phyloP scores from a whole-genome alignment of 495 filamentous ascomycete genomes.

The Parmelia sp. region DNA sequence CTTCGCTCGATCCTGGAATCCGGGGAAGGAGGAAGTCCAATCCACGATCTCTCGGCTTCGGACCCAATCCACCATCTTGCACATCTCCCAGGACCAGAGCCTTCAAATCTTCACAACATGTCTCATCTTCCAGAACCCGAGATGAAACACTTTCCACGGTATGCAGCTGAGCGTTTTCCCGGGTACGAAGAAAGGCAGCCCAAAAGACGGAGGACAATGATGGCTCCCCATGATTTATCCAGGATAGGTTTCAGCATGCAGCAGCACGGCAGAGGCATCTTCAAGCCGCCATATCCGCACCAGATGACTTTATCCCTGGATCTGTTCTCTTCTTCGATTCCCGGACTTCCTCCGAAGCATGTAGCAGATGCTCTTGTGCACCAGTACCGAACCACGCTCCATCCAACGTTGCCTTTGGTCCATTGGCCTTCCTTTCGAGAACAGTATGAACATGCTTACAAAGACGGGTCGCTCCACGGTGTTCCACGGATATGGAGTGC shows the following conservation, averaged over 20 bases:
- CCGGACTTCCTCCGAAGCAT: constrained; percentile 62
- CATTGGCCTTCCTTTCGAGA: constrained; percentile 82
- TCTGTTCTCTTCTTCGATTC: constrained; percentile 48
- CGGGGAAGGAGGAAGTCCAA: constrained; percentile 7
- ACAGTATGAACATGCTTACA: constrained; percentile 72
- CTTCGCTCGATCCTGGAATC: constrained; percentile 48
- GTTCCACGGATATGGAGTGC: constrained; percentile 71
- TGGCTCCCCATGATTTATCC: constrained; percentile 60
- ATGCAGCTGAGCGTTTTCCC: constrained; percentile 11
- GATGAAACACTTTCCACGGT: constrained; percentile 13
- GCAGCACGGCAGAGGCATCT: constrained; percentile 67
- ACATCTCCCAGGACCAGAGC: constrained; percentile 20
- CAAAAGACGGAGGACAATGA: constrained; percentile 41
- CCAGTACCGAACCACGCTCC: constrained; percentile 69
- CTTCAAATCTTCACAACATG: constrained; percentile 33
- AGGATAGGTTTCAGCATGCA: constrained; percentile 66
- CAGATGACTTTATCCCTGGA: constrained; percentile 49
- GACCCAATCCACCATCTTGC: background rate
- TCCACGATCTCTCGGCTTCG: constrained; percentile 10
- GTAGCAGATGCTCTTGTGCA: constrained; percentile 69
- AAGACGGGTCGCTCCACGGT: constrained; percentile 51
- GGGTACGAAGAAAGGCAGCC: constrained; percentile 7
- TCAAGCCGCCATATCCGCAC: constrained; percentile 73
- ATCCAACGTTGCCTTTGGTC: constrained; percentile 73
- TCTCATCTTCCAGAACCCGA: constrained; percentile 59